These are phyloP conservation scores for Malania oleifera DNA, from an alignment of 164 flowering plant genomes.

Conservation along the genomic window DNA sequence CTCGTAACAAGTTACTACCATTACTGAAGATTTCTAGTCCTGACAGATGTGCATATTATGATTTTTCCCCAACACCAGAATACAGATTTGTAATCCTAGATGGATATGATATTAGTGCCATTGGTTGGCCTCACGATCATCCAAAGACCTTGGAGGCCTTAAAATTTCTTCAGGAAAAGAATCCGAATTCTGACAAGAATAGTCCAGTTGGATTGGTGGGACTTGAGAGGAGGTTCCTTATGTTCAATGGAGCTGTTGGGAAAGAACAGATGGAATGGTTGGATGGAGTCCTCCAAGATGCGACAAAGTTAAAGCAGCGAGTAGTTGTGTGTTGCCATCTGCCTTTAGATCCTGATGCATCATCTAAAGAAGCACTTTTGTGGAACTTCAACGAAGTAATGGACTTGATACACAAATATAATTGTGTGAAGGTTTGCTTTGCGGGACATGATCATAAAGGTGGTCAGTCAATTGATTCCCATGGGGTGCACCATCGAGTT, in stretches of 20 bases:
- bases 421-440: constrained; percentile 79
- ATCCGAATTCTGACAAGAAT: constrained; percentile 79
- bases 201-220: constrained; percentile 66
- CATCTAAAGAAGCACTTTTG: constrained; percentile 54
- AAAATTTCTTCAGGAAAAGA: constrained; percentile 52
- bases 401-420: constrained; percentile 62
- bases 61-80: constrained; percentile 72
- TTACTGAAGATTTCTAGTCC: constrained; percentile 50
- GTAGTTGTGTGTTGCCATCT: constrained; percentile 88
- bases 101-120: constrained; percentile 86
- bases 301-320: constrained; percentile 52
- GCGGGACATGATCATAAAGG: constrained; percentile 93
- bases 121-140: constrained; percentile 86
- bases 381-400: constrained; percentile 95
- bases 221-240: constrained; percentile 70
- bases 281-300: constrained; percentile 54
- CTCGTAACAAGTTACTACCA: constrained; percentile 65
- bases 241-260: constrained; percentile 90
- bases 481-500: constrained; percentile 79
- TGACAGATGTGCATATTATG: constrained; percentile 61
- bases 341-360: constrained; percentile 68
- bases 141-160: constrained; percentile 57
- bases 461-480: constrained; percentile 67
- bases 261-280: constrained; percentile 75
- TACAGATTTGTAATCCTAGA: constrained; percentile 84